Evolutionary conservation across 139 green algal species (phyloP).

Genomic region (Nannochloris sp.): DNA sequence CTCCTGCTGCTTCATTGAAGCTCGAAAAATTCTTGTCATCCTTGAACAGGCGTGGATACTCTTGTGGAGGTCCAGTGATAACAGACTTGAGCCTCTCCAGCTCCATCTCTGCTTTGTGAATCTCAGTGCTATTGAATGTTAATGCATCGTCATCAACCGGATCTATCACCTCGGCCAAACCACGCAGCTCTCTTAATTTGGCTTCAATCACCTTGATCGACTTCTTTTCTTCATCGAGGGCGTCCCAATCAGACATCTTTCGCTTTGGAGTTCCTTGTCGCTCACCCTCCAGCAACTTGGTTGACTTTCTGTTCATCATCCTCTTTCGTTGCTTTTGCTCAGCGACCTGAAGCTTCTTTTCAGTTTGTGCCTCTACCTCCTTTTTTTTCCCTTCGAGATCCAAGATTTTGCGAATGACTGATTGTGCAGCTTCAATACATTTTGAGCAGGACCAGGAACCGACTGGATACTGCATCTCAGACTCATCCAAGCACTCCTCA

Average conservation of each 20-base stretch:
- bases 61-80: not conserved
- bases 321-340: slow-evolving; percentile 34
- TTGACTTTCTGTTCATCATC: slow-evolving; percentile 5
- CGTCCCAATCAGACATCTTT: slow-evolving; percentile 21
- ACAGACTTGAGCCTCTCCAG: too few species aligned
- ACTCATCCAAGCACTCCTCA: slow-evolving; percentile 35
- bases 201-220: slow-evolving; percentile 12
- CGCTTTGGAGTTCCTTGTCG: not conserved
- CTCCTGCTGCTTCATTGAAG: slow-evolving; percentile 23
- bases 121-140: not conserved
- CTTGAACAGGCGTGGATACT: slow-evolving; percentile 9
- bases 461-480: slow-evolving; percentile 23
- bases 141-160: not conserved
- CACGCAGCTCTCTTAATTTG: not conserved
- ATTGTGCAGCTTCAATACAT: slow-evolving; percentile 29
- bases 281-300: not conserved
- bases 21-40: slow-evolving; percentile 1
- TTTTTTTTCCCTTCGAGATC: slow-evolving; percentile 20
- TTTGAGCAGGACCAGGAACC: slow-evolving; percentile 41
- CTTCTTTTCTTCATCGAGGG: slow-evolving; percentile 29
- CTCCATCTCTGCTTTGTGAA: not conserved
- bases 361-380: slow-evolving; percentile 15
- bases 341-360: slow-evolving; percentile 26
- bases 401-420: slow-evolving; percentile 23
- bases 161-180: slow-evolving; percentile 1